Evolutionary conservation across 371 early-diverging fungal species (phyloP).

Genomic region (Circinella umbellata): DNA sequence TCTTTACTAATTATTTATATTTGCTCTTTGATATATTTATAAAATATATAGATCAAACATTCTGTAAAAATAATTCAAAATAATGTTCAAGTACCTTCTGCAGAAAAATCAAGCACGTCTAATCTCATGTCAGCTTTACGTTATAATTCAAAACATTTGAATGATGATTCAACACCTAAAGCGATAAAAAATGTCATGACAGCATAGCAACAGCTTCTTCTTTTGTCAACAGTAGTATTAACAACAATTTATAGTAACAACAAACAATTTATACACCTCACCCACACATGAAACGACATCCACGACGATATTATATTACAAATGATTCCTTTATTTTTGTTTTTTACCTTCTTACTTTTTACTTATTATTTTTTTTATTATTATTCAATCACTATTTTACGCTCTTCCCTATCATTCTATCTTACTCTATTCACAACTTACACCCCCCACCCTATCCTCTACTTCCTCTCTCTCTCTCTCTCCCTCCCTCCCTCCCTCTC

Average conservation of each 20-base stretch:
- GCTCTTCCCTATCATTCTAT: neutral
- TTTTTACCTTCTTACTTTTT: too few relatives aligned
- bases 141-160: conserved; percentile 83
- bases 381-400: neutral
- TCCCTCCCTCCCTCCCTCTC: neutral
- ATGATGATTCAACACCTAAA: conserved; percentile 84
- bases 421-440: conserved; percentile 37
- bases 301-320: too few relatives aligned
- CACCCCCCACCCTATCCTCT: conserved; percentile 54
- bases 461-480: conserved; percentile 4
- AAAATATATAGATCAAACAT: conserved; percentile 52
- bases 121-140: conserved; percentile 78
- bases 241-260: too few relatives aligned
- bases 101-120: conserved; percentile 54
- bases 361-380: neutral
- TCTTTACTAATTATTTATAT: too few relatives aligned
- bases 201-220: conserved; percentile 12
- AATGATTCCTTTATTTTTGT: too few relatives aligned
- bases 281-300: too few relatives aligned
- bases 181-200: conserved; percentile 65
- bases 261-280: too few relatives aligned
- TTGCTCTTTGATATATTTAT: neutral
- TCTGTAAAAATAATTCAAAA: conserved; percentile 77
- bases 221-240: too few relatives aligned
- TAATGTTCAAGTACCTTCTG: conserved; percentile 27